Evolutionary conservation across 192 early-diverging fungal genomes (phyloP).

Genomic region (Polychytrium aggregatum): DNA sequence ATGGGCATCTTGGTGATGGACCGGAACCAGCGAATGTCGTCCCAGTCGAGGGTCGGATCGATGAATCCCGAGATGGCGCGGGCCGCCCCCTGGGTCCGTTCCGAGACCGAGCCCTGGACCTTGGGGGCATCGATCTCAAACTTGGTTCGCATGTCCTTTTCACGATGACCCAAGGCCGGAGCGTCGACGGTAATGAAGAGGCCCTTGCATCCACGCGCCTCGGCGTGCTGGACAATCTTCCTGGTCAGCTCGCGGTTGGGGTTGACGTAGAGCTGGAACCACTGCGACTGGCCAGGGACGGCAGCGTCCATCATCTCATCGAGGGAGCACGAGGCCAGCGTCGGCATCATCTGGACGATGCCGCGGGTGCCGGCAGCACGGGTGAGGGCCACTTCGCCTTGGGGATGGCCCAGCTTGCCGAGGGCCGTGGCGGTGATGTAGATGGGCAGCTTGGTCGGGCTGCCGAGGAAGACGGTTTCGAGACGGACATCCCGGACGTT

Average conservation of each 20-base stretch:
- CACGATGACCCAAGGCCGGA: slow-evolving; percentile 54
- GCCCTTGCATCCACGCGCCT: slow-evolving; percentile 26
- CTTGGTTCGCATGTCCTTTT: slow-evolving; percentile 75
- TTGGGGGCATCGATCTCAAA: slow-evolving; percentile 38
- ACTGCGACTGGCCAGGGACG: slow-evolving; percentile 25
- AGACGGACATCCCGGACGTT: slow-evolving; percentile 31
- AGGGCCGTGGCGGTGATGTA: slow-evolving; percentile 48
- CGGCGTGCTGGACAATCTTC: slow-evolving; percentile 24
- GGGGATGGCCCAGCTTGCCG: slow-evolving; percentile 58
- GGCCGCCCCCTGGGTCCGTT: slow-evolving; percentile 50
- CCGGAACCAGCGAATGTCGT: slow-evolving; percentile 77
- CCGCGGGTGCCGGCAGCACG: slow-evolving; percentile 32
- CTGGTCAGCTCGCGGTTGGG: slow-evolving; percentile 27
- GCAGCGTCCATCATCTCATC: slow-evolving; percentile 39
- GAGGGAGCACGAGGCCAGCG: slow-evolving; percentile 55
- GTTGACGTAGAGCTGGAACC: slow-evolving; percentile 50
- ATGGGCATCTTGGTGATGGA: slow-evolving; percentile 78
- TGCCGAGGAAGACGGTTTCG: slow-evolving; percentile 27
- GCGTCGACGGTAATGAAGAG: slow-evolving; percentile 80
- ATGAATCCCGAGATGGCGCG: slow-evolving; percentile 65
- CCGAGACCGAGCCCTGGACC: slow-evolving; percentile 20
- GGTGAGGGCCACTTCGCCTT: slow-evolving; percentile 61
- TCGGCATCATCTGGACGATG: slow-evolving; percentile 70
- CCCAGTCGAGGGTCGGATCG: slow-evolving; percentile 78
- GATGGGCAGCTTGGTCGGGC: slow-evolving; percentile 19